Evolutionary conservation across 306 rosid genomes (phyloP).

Genomic region (Lathyrus tuberosus): DNA sequence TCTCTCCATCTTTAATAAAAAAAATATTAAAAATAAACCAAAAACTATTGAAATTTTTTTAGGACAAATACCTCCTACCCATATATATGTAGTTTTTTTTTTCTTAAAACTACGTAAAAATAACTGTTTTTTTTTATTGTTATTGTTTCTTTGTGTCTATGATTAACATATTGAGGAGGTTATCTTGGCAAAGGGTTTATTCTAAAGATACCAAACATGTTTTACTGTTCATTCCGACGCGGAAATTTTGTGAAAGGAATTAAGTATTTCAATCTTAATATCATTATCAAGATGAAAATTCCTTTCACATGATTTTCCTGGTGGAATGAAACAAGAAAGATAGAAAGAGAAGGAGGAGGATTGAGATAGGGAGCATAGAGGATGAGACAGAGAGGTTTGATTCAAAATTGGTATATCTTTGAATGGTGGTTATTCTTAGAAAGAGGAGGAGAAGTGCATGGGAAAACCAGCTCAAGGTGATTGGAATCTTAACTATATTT

Average conservation of each 20-base stretch:
- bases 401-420: slow-evolving; percentile 53
- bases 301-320: slow-evolving; percentile 40
- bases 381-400: slow-evolving; percentile 27
- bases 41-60: background rate
- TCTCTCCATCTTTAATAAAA: slow-evolving; percentile 32
- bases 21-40: background rate
- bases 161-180: slow-evolving; percentile 43
- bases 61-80: slow-evolving; percentile 3
- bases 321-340: slow-evolving; percentile 18
- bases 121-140: background rate
- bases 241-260: slow-evolving; percentile 31
- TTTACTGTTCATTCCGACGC: slow-evolving; percentile 28
- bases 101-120: background rate
- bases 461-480: slow-evolving; percentile 42
- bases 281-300: background rate
- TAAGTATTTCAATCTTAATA: slow-evolving; percentile 1
- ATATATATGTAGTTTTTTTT: background rate
- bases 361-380: slow-evolving; percentile 23
- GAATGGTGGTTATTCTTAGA: slow-evolving; percentile 66
- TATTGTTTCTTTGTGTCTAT: background rate
- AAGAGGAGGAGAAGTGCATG: slow-evolving; percentile 34
- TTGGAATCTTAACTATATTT: slow-evolving; percentile 63
- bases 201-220: background rate
- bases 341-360: background rate
- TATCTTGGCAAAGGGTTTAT: slow-evolving; percentile 29